Evolutionary conservation across 495 filamentous ascomycete species (phyloP), one percentile per base, ranked within the genome.

Genomic region (Aspergillus avenaceus): DNA sequence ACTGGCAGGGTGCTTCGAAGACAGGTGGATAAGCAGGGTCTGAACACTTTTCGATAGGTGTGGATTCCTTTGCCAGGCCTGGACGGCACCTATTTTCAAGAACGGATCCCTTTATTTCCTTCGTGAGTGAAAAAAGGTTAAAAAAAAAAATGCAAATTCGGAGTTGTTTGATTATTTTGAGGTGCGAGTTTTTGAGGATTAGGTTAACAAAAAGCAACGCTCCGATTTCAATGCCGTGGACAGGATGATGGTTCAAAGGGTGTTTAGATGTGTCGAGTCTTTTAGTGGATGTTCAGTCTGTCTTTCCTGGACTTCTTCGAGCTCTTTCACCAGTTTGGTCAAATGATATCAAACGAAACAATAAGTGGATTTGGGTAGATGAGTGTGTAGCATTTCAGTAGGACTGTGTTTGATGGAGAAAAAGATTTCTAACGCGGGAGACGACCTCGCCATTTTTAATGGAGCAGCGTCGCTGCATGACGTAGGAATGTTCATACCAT

Each of bases 101-200:
- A 46, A 24, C 21, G 44, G 44, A 21, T 46, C 44, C 44, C 44
- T 46, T 46, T 42, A 13, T 42, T 46, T 46, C 27, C 27, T 34
- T 36, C 28, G 23, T 44, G 24, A 46, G 44, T 31, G 29, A 46
- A 46, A 46, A 42, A 36, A 36, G 26, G 18, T 34, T 32, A 36
- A 46, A 46, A 46, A 32, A 29, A 29, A 34, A 19, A 7, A 18
- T 29, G 9, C 19, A 26, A 12, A 18, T 41, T 9, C 2, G 2
- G 13, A 27, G 22, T 13, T 23, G 9, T 12, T 24, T 41, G 19
- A n/a, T n/a, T n/a, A n/a, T n/a, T 24, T 36, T 16, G 32, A 18
- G 8, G 32, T 16, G n/a, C 34, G 34, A 29, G 22, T 46, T 32
- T 22, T 36, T 32, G 23, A 6, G 19, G 25, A 12, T 46, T 28